phyloP scores from a whole-genome alignment of 1,139 yeast species.

The Candida gigantensis region DNA sequence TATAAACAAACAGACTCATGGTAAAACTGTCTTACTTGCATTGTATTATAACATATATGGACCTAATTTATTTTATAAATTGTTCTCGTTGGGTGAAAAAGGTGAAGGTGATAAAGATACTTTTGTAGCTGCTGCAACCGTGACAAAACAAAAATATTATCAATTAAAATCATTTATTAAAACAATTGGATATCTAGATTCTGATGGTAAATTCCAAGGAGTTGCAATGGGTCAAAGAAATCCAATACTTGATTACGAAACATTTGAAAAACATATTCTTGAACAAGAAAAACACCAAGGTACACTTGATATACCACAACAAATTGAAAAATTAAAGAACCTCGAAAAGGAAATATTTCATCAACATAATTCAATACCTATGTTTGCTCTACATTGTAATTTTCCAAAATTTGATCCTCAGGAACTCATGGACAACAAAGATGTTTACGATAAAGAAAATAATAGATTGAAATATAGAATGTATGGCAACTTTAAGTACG shows the following conservation, averaged over 20 bases:
- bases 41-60: slow-evolving; percentile 62
- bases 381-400: slow-evolving; percentile 42
- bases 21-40: slow-evolving; percentile 50
- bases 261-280: slow-evolving; percentile 16
- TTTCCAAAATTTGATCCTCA: slow-evolving; percentile 41
- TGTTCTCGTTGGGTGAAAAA: slow-evolving; percentile 58
- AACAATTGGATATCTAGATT: slow-evolving; percentile 34
- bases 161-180: slow-evolving; percentile 46
- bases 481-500: slow-evolving; percentile 29
- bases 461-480: slow-evolving; percentile 30
- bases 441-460: slow-evolving; percentile 28
- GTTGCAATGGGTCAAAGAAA: slow-evolving; percentile 45
- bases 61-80: slow-evolving; percentile 54
- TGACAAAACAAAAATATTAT: slow-evolving; percentile 47
- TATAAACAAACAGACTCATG: slow-evolving; percentile 55
- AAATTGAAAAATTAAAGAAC: slow-evolving; percentile 23
- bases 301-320: too few species aligned
- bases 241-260: slow-evolving; percentile 31
- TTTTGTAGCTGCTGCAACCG: slow-evolving; percentile 57
- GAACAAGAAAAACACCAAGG: slow-evolving; percentile 7
- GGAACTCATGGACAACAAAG: slow-evolving; percentile 21
- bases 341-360: slow-evolving; percentile 20
- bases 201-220: slow-evolving; percentile 29
- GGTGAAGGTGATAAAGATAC: slow-evolving; percentile 76
- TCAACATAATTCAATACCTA: slow-evolving; percentile 19